Base-by-base conservation (phyloP, 495 filamentous ascomycete species). In the Penicillium bialowiezense region DNA sequence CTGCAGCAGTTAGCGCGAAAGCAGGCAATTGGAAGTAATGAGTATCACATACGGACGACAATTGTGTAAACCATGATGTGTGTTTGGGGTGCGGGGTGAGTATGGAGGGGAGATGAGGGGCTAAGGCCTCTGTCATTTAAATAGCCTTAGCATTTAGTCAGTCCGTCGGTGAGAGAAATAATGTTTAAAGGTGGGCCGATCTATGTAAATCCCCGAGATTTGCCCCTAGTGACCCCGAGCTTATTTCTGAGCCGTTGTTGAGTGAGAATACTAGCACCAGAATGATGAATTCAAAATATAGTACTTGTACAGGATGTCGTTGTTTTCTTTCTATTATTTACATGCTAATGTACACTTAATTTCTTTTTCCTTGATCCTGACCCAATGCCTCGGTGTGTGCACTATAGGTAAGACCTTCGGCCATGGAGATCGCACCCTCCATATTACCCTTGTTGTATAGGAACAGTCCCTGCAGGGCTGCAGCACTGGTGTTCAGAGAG, bases 371-470 rank as follows among this genome's bases (percentile, higher is more conserved):
- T 15, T 43, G 51, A 21, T 33, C 48, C 21, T 56, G 53, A 21
- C 54, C 63, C 44, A 46, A 49, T 20, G 62, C 62, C 48, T 68
- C 65, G 28, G 65, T 61, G 41, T 72, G 62, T 3, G 68, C 54
- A 18, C 58, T 62, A 35, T 64, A 52, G 33, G 59, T 71, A 3
- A 96, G 68, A 24, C 76, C 81, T 34, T 88, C 82, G 1, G 85
- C 86, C 84, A 88, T 89, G 3, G 70, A 73, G 53, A 97, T 90
- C 15, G 93, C 93, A 1, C 89, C 89, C 51, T 90, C 80, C 77
- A 92, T 87, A 56, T 93, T 77, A 36, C 82, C 86, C 71, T 97
- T 98, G 66, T 95, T 93, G 60, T 91, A 95, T 65, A 97, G 72
- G 66, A 98, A 97, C 44, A 97, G 62, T 2, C 93, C 93, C 69